A percentile compares a stretch with the other conserved stretches of the same genome.
phyloP scores from a whole-genome alignment of 1,284 basidiomycete genomes.

The Ustilago bromivora region DNA sequence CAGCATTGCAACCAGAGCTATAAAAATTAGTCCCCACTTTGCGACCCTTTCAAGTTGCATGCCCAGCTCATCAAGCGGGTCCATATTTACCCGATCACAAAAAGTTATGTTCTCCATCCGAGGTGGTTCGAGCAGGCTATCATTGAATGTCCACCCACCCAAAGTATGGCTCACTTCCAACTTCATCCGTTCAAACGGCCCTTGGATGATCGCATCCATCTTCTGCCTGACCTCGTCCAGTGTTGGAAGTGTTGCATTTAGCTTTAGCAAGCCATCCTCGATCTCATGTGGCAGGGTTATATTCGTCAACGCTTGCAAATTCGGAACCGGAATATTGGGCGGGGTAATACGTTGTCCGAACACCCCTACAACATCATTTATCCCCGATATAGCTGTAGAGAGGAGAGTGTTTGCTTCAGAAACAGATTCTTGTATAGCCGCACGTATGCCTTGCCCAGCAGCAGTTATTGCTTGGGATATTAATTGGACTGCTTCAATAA shows the following conservation, averaged over 20 bases:
- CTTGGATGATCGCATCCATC: constrained; percentile 73
- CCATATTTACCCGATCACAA: constrained; percentile 52
- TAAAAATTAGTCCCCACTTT: constrained; percentile 28
- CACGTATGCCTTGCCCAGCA: constrained; percentile 79
- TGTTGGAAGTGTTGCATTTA: constrained; percentile 86
- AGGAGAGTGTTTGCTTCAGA: constrained; percentile 48
- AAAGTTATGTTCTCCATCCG: constrained; percentile 38
- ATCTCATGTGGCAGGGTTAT: constrained; percentile 85
- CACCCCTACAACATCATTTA: constrained; percentile 54
- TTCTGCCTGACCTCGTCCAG: constrained; percentile 80
- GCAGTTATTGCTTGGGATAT: constrained; percentile 78
- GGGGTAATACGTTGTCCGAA: constrained; percentile 45
- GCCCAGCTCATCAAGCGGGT: constrained; percentile 49
- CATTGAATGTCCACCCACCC: constrained; percentile 45
- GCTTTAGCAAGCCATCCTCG: constrained; percentile 77
- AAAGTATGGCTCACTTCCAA: constrained; percentile 52
- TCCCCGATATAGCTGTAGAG: constrained; percentile 32
- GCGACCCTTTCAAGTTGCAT: constrained; percentile 33
- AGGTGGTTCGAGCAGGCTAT: constrained; percentile 44
- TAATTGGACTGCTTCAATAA: constrained; percentile 81
- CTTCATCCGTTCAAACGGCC: constrained; percentile 56
- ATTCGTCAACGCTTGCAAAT: constrained; percentile 78
- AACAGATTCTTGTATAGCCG: constrained; percentile 73
- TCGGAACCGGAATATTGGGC: constrained; percentile 37
- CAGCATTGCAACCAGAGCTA: constrained; percentile 35